A percentile compares a stretch with the other conserved stretches of the same genome.
Conservation (phyloP, 257 asterid species). For the Jacaranda copaia region DNA sequence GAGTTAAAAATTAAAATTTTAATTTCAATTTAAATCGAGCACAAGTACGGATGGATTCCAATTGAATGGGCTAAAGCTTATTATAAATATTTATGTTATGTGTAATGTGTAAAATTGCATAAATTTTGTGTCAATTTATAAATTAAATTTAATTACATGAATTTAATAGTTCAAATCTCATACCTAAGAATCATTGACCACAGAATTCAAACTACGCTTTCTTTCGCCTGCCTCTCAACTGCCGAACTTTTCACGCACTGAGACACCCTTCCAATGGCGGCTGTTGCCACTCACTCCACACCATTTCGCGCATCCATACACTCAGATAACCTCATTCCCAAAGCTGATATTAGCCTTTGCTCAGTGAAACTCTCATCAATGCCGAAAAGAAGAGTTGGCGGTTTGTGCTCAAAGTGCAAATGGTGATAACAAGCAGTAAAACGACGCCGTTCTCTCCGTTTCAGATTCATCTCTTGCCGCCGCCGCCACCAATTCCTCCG, state of each 20-base stretch:
- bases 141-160: no score
- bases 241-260: constrained; percentile 18
- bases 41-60: no score
- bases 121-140: no score
- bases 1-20: no score
- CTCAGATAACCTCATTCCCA: constrained; percentile 29
- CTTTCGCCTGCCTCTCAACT: not conserved
- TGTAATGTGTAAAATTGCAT: no score
- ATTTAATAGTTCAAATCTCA: no score
- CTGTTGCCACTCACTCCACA: constrained; percentile 42
- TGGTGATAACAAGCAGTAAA: constrained; percentile 44
- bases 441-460: constrained; percentile 42
- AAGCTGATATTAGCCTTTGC: constrained; percentile 9
- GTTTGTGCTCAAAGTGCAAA: constrained; percentile 54
- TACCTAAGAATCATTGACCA: not conserved
- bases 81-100: no score
- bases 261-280: constrained; percentile 53
- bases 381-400: constrained; percentile 38
- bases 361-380: constrained; percentile 32
- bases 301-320: constrained; percentile 34
- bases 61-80: no score
- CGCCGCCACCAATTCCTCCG: constrained; percentile 36
- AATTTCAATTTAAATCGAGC: no score
- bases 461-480: constrained; percentile 46
- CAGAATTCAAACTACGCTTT: not conserved